A percentile compares a stretch with the other conserved stretches of the same genome.
phyloP scores from a whole-genome alignment of 805 yeast species.

The Zygosaccharomyces rouxii region DNA sequence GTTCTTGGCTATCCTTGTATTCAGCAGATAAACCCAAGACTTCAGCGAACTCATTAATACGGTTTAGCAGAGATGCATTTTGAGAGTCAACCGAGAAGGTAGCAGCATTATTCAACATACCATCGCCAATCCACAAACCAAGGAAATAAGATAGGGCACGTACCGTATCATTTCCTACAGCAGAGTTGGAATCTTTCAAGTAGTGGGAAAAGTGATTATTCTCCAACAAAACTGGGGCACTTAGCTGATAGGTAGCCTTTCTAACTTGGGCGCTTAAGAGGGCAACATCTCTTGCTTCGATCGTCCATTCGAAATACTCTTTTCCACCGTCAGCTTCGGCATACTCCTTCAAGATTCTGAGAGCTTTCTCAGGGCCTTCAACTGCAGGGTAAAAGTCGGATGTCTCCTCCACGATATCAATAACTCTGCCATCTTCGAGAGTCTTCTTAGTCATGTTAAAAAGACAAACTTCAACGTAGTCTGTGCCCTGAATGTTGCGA shows the following conservation, averaged over 20 bases:
- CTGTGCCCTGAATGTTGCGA: conserved; percentile 1
- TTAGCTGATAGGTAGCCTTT: conserved; percentile 34
- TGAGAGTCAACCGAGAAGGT: conserved; percentile 24
- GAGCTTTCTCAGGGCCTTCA: conserved; percentile 17
- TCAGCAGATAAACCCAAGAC: conserved; percentile 3
- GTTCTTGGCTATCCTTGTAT: background rate
- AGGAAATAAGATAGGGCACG: conserved; percentile 35
- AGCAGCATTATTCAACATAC: conserved; percentile 14
- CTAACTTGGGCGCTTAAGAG: conserved; percentile 29
- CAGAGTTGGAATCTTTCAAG: conserved; percentile 2
- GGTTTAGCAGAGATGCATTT: conserved; percentile 20
- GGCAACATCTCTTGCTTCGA: conserved; percentile 39
- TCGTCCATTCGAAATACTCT: conserved; percentile 38
- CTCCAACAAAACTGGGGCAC: conserved; percentile 29
- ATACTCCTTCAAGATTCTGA: conserved; percentile 21
- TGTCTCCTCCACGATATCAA: conserved; percentile 8
- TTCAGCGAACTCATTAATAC: conserved; percentile 17
- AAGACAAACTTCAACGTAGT: conserved; percentile 10
- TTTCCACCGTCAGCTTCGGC: conserved; percentile 23
- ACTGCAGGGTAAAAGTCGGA: conserved; percentile 3
- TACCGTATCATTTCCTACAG: conserved; percentile 6
- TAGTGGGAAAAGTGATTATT: conserved; percentile 3
- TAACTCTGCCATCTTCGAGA: conserved; percentile 8
- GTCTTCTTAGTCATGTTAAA: conserved; percentile 3
- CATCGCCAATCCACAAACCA: conserved; percentile 40